Base-by-base conservation (phyloP, 1,284 basidiomycete genomes). In the Trichosporon sp. region DNA sequence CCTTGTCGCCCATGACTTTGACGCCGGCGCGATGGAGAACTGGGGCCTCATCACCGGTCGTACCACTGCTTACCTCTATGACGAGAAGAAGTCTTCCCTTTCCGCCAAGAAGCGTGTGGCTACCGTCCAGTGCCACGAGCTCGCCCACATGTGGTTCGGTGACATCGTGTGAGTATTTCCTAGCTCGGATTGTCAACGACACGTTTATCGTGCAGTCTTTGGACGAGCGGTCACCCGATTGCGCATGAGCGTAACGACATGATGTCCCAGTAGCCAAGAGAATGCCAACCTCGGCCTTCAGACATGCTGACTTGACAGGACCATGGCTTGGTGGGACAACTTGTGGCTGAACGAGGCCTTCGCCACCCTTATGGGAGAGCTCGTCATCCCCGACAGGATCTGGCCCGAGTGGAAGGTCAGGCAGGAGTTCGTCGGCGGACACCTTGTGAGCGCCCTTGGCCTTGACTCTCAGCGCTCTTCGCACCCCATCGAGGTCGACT, bases 21-120 rank as follows among this genome's bases (percentile, higher is more conserved):
- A 95, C 76, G 88, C 89, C 33, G 92, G 91, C 60, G 93, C 92
- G 2, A 95, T 95, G 93, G 93, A 97, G 82, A 96, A 96, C 78
- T 94, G 91, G 87, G 92, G 94, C 63, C 82, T 97, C 64, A 96
- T 97, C 75, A 96, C 91, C 9, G 94, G 93, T 27, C 85, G 94
- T 58, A 94, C 92, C 2, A 87, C 84, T 46, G 88, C 88, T 2
- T 91, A 92, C 78, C 82, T 97, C 56, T 85, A 92, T 72, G 91
- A 98, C 76, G 87, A 87, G 10, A n/a, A 54, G 49, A 89, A 87
- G 71, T 86, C 86, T 10, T 90, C 92, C 70, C 81, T 94, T 33
- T 80, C 82, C 16, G 89, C 88, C 59, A 91, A 89, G 84, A 92
- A 95, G 80, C 83, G 85, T 27, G 87, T 96, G 46, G 90, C 90